Conservation (phyloP, 2,329 filamentous ascomycete genomes). For the Daldinia sp. region DNA sequence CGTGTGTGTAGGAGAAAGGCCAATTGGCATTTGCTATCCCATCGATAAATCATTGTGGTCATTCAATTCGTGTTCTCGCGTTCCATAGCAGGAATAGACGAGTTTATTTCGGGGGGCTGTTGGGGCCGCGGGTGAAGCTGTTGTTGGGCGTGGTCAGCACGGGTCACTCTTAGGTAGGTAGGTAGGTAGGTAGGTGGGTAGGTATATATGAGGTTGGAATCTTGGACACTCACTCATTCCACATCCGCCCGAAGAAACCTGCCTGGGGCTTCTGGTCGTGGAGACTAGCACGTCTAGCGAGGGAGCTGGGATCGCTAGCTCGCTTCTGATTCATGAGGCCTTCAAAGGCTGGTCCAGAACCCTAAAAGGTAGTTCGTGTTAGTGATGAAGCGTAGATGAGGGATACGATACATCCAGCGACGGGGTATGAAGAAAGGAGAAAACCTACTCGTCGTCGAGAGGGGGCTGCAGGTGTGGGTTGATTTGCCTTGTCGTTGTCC, state of each 20-base stretch:
- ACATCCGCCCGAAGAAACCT: conserved; percentile 63
- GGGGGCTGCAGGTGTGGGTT: conserved; percentile 18
- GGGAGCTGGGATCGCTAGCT: conserved; percentile 50
- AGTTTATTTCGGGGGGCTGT: conserved; percentile 41
- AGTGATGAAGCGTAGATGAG: background rate
- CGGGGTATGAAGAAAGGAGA: background rate
- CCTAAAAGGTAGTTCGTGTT: conserved; percentile 43
- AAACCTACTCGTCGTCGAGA: conserved; percentile 42
- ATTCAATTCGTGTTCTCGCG: background rate
- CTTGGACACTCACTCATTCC: conserved; percentile 60
- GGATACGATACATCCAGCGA: background rate
- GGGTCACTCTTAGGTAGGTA: background rate
- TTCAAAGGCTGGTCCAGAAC: conserved; percentile 61
- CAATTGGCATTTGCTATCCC: background rate
- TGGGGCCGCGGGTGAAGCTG: conserved; percentile 45
- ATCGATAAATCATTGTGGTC: background rate
- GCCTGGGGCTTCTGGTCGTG: conserved; percentile 60
- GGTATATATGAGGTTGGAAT: background rate
- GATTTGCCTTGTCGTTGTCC: conserved; percentile 36
- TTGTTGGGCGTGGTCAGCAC: background rate
- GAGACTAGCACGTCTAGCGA: conserved; percentile 63
- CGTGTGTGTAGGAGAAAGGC: background rate
- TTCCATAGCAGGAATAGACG: background rate
- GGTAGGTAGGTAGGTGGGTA: background rate
- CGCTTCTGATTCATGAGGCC: conserved; percentile 62